Evolutionary conservation across 768 basidiomycete genomes (phyloP), one percentile per base, ranked within the genome.

Genomic region (Paxillus rubicundulus): DNA sequence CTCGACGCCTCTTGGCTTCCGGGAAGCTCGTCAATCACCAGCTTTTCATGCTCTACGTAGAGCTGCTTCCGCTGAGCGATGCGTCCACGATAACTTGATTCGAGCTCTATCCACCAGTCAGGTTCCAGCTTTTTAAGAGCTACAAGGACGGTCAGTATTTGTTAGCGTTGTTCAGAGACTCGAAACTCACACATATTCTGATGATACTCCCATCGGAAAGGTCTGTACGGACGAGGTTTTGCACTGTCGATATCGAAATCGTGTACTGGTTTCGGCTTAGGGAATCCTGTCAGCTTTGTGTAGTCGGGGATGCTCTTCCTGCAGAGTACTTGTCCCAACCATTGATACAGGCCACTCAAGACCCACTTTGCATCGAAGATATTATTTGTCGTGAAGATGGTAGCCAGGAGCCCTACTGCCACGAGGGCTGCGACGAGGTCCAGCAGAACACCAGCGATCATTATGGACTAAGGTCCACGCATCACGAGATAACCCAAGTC

Each of bases 31-130:
- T 78, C 71, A 16, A 84, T 51, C 9, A 84, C 66, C 2, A 63
- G 59, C 40, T 71, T 72, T 6, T 76, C 76, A 50, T 76, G 72
- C 20, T 65, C 34, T 3, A 58, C 54, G 50, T 76, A 72, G 9
- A 81, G 67, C 24, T 62, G 54, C 52, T 70, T 72, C 33, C 80
- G 70, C 39, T 81, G 74, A 2, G 63, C 55, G 32, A 82, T 70
- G 32, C 77, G 72, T 42, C 71, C 66, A 0, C 65, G 63, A 59
- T 82, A 81, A 0, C 78, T 77, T 5, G 76, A 77, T 55, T 82
- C 79, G 14, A 82, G 70, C 51, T 82, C 81, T n/a, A 82, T 64
- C 78, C 79, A 81, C 65, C 74, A 80, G 55, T 82, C 78, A 4
- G 77, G 74, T 45, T 82, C 80, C 56, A 82, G 67, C 40, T 65